Evolutionary conservation across 225 moss, liverwort and hornwort genomes (phyloP).

Genomic region (Sphagnum tenellum): DNA sequence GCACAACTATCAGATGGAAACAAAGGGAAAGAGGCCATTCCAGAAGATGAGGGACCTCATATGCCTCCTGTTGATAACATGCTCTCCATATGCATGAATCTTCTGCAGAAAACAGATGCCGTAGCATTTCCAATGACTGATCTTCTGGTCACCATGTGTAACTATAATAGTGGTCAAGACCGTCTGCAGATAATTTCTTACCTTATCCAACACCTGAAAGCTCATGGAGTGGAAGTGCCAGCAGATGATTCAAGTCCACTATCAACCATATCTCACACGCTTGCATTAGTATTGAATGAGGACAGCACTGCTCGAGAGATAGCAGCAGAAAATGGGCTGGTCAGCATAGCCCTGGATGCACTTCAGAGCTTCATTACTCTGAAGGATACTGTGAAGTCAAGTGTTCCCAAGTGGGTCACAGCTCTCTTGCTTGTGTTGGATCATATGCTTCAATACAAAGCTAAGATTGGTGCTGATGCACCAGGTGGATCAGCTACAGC

Average conservation of each 20-base stretch:
- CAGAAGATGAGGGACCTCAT: constrained; percentile 47
- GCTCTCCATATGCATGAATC: constrained; percentile 85
- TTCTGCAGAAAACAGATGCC: constrained; percentile 75
- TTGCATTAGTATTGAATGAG: constrained; percentile 86
- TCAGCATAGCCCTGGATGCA: constrained; percentile 51
- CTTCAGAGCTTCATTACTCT: constrained; percentile 40
- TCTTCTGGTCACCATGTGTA: constrained; percentile 87
- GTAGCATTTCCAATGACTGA: constrained; percentile 87
- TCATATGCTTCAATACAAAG: constrained; percentile 83
- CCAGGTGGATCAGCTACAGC: constrained; percentile 36
- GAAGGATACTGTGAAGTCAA: constrained; percentile 25
- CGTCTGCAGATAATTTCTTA: constrained; percentile 70
- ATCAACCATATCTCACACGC: constrained; percentile 78
- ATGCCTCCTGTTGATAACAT: constrained; percentile 77
- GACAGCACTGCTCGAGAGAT: constrained; percentile 82
- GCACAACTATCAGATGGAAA: constrained; percentile 38
- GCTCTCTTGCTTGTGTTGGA: constrained; percentile 74
- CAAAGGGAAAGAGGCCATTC: constrained; percentile 53
- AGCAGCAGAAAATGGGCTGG: constrained; percentile 66
- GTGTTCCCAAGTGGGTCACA: constrained; percentile 80
- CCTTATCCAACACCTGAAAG: constrained; percentile 72
- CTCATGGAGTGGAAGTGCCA: constrained; percentile 57
- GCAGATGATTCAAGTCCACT: constrained; percentile 39
- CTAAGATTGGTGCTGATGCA: constrained; percentile 57
- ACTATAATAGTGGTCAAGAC: constrained; percentile 86